phyloP scores from a whole-genome alignment of 805 yeast genomes.

The Nakazawaea sp. region DNA sequence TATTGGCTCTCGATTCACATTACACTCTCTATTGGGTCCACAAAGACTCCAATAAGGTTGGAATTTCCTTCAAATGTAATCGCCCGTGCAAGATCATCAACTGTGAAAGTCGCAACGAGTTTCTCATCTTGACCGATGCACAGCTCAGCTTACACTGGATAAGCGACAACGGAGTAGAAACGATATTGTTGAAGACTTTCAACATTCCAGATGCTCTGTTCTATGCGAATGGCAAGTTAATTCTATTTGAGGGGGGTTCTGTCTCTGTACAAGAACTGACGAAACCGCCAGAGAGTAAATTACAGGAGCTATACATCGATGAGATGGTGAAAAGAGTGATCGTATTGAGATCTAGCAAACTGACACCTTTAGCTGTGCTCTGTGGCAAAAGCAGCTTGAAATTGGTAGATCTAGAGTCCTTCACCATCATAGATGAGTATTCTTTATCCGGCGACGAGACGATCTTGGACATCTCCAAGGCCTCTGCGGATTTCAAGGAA shows the following conservation, averaged over 20 bases:
- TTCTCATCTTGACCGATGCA: not conserved
- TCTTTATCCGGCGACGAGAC: not conserved
- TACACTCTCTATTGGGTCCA: no score
- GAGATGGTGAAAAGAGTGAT: conserved; percentile 1
- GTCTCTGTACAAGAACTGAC: no score
- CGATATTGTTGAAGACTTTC: no score
- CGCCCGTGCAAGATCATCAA: not conserved
- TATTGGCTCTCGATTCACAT: no score
- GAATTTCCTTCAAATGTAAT: no score
- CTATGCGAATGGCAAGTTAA: no score
- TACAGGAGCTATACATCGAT: not conserved
- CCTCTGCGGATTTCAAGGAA: not conserved
- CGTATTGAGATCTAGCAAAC: not conserved
- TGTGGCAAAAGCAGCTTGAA: not conserved
- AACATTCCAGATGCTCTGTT: no score
- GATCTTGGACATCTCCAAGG: not conserved
- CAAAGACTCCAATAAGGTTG: no score
- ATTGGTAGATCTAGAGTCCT: conserved; percentile 7
- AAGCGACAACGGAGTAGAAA: not conserved
- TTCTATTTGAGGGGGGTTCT: no score
- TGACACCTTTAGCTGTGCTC: not conserved
- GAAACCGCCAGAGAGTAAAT: no score
- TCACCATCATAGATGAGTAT: conserved; percentile 1
- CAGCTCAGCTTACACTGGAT: not conserved
- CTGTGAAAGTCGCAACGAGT: not conserved